Conservation (phyloP, 768 basidiomycete species). For the Lactarius tabidus region DNA sequence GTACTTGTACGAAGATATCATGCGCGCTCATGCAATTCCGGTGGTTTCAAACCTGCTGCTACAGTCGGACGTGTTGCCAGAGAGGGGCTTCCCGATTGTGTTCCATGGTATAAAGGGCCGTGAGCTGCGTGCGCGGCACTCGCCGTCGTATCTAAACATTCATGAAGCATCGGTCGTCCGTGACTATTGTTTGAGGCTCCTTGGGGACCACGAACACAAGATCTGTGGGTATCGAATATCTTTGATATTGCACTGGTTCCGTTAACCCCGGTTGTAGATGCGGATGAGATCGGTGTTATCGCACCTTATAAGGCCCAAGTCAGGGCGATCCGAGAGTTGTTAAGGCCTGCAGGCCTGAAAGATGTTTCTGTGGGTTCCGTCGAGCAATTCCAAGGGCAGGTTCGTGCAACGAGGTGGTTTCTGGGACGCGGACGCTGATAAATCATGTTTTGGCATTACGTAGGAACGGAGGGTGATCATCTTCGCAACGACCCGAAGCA, state of each 20-base stretch:
- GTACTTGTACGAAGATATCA: conserved; percentile 37
- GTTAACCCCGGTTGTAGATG: conserved; percentile 21
- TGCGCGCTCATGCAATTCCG: conserved; percentile 31
- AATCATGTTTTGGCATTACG: not conserved
- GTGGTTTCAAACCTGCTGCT: conserved; percentile 30
- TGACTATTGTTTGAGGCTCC: conserved; percentile 32
- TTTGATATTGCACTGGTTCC: not conserved
- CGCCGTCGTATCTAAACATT: conserved; percentile 41
- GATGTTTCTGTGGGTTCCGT: conserved; percentile 37
- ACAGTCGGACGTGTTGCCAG: conserved; percentile 31
- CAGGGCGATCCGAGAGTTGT: conserved; percentile 31
- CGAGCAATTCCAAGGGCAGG: conserved; percentile 43
- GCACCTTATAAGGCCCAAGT: conserved; percentile 40
- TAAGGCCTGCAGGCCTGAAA: conserved; percentile 22
- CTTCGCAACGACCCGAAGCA: conserved; percentile 38
- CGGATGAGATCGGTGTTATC: conserved; percentile 38
- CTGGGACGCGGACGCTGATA: no score
- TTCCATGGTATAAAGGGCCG: conserved; percentile 36
- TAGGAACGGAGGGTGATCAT: conserved; percentile 40
- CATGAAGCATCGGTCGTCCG: conserved; percentile 37
- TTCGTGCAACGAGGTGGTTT: conserved; percentile 17
- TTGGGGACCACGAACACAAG: conserved; percentile 28
- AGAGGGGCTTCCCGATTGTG: conserved; percentile 31
- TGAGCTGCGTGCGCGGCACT: conserved; percentile 34
- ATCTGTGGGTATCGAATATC: conserved; percentile 30